Percentiles rank a stretch among this genome's conserved stretches.
phyloP scores from a whole-genome alignment of 2,329 filamentous ascomycete genomes.

The Cladosporium austrohemisphaericum region DNA sequence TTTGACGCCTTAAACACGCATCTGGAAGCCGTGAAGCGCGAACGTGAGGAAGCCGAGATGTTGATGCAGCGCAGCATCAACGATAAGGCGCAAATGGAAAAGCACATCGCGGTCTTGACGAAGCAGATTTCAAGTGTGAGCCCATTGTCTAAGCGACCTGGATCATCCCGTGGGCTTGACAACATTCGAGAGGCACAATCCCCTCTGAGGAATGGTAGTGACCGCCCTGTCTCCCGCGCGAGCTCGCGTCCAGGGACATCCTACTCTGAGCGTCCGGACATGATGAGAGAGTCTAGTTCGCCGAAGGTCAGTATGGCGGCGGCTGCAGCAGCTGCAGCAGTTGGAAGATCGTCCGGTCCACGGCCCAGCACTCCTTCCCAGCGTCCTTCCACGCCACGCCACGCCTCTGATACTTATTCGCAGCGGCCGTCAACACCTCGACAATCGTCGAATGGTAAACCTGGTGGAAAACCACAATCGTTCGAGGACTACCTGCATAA shows the following conservation, averaged over 20 bases:
- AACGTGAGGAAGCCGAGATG: constrained; percentile 22
- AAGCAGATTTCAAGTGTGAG: constrained; percentile 20
- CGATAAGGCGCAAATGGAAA: constrained; percentile 27
- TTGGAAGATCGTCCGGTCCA: not conserved
- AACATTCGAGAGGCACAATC: not conserved
- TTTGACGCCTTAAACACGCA: constrained; percentile 21
- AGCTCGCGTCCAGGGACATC: constrained; percentile 5
- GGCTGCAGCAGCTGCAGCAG: constrained; percentile 9
- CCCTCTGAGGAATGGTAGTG: not conserved
- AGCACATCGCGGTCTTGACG: constrained; percentile 28
- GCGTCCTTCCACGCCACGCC: constrained; percentile 6
- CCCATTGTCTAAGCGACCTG: not conserved
- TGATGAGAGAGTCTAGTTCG: not conserved
- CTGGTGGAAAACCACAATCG: constrained; percentile 18
- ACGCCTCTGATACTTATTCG: not conserved
- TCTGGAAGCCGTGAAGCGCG: constrained; percentile 23
- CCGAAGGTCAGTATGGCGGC: constrained; percentile 10
- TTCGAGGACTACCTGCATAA: constrained; percentile 37
- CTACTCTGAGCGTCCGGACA: constrained; percentile 5
- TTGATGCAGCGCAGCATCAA: constrained; percentile 23
- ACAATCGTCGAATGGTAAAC: not conserved
- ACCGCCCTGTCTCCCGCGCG: constrained; percentile 7
- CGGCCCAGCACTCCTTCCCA: not conserved
- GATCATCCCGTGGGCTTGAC: constrained; percentile 23
- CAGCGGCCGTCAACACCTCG: not conserved